Evolutionary conservation across 2,329 filamentous ascomycete species (phyloP).

Genomic region (Diatrype stigma): DNA sequence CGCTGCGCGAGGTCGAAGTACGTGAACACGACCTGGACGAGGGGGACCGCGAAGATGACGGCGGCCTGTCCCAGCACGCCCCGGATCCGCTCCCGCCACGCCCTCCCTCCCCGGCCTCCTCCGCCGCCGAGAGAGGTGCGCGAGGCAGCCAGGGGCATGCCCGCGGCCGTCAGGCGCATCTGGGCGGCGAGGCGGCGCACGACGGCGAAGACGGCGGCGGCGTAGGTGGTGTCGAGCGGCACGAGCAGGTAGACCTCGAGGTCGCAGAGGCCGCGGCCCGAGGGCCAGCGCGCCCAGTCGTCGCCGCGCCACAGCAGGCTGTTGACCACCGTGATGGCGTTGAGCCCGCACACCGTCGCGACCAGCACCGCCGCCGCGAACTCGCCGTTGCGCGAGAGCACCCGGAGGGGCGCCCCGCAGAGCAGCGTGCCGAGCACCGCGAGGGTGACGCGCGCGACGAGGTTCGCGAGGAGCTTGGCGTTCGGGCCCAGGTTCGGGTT

Average conservation of each 20-base stretch:
- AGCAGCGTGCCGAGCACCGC: constrained; percentile 40
- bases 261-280: constrained; percentile 52
- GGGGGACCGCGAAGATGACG: constrained; percentile 51
- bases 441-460: constrained; percentile 45
- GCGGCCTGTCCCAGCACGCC: constrained; percentile 39
- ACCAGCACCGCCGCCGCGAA: constrained; percentile 50
- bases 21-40: constrained; percentile 45
- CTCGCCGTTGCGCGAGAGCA: constrained; percentile 50
- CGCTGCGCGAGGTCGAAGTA: constrained; percentile 44
- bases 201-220: constrained; percentile 49
- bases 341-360: constrained; percentile 39
- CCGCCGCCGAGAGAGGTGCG: constrained; percentile 33
- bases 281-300: constrained; percentile 46
- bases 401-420: constrained; percentile 47
- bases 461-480: constrained; percentile 36
- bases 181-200: constrained; percentile 51
- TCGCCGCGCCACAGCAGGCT: constrained; percentile 51
- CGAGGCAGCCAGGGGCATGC: constrained; percentile 15
- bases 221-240: constrained; percentile 40
- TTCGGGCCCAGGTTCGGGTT: too few species aligned
- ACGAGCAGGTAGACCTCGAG: constrained; percentile 35
- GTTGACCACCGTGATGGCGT: constrained; percentile 46
- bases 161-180: constrained; percentile 34
- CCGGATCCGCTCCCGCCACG: constrained; percentile 7
- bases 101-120: constrained; percentile 39